Evolutionary conservation across 305 asterid species (phyloP).

Genomic region (Fraxinus platypoda): DNA sequence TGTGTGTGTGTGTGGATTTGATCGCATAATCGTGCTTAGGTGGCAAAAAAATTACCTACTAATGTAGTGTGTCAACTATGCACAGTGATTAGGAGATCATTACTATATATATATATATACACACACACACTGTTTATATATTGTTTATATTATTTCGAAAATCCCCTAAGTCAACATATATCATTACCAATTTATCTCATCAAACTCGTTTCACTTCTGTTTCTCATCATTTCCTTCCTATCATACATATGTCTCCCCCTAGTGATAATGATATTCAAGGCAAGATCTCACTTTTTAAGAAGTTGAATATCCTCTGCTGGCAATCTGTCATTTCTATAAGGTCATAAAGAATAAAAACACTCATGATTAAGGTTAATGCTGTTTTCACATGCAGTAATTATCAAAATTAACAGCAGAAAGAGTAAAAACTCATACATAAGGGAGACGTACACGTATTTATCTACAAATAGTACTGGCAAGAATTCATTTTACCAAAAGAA

Average conservation of each 20-base stretch:
- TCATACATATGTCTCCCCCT: neutral
- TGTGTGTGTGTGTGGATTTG: too few species aligned
- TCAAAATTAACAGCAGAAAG: conserved; percentile 3
- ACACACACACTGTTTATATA: too few species aligned
- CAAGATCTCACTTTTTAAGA: neutral
- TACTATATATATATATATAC: neutral
- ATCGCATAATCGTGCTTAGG: neutral
- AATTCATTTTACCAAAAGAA: conserved; percentile 6
- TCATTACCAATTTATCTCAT: neutral
- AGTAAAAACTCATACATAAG: neutral
- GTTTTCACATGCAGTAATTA: conserved; percentile 8
- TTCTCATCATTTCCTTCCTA: neutral
- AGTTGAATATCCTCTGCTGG: neutral
- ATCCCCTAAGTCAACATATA: neutral
- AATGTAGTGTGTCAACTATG: neutral
- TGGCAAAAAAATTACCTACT: neutral
- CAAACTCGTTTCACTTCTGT: neutral
- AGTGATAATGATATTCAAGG: neutral
- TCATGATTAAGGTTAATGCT: conserved; percentile 12
- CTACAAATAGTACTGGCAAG: neutral
- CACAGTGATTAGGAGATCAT: neutral
- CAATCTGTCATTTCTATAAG: neutral
- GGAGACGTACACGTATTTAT: neutral
- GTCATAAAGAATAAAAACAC: neutral
- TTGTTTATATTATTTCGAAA: neutral